phyloP scores from a whole-genome alignment of 2,329 filamentous ascomycete genomes.

The Huntiella moniliformis region DNA sequence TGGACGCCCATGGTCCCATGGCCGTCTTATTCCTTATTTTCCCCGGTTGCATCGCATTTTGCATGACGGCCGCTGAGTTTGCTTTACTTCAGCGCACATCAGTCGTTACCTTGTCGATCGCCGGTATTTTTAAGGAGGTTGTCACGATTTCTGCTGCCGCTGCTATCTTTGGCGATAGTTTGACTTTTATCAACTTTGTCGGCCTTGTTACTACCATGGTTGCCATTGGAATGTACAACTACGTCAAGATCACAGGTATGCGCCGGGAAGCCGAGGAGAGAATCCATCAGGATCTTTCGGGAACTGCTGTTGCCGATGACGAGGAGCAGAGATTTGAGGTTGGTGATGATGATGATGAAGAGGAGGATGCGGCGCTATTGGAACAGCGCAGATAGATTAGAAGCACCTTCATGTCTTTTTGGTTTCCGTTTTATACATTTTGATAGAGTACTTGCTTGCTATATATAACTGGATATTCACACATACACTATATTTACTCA shows the following conservation, averaged over 20 bases:
- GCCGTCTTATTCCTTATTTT: conserved; percentile 65
- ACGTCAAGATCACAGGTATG: conserved; percentile 85
- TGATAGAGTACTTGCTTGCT: background rate
- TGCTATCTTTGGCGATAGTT: conserved; percentile 68
- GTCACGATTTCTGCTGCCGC: conserved; percentile 84
- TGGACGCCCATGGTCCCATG: conserved; percentile 48
- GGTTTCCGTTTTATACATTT: background rate
- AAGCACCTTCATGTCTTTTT: background rate
- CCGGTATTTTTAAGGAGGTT: conserved; percentile 97
- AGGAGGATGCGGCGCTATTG: conserved; percentile 10
- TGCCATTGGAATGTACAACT: conserved; percentile 83
- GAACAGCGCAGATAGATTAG: background rate
- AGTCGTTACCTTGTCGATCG: conserved; percentile 89
- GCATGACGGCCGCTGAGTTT: conserved; percentile 94
- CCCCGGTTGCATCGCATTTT: conserved; percentile 76
- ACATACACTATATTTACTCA: too few relatives aligned
- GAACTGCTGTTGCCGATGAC: conserved; percentile 28
- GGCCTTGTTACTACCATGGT: conserved; percentile 75
- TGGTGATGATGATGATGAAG: conserved; percentile 53
- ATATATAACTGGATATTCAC: background rate
- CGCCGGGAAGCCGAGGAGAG: conserved; percentile 47
- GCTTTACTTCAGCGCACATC: conserved; percentile 85
- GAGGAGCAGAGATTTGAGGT: conserved; percentile 89
- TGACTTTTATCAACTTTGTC: conserved; percentile 73
- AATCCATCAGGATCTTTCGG: conserved; percentile 24